Base-by-base conservation (phyloP, 257 asterid species). In the Przewalskia tangutica region DNA sequence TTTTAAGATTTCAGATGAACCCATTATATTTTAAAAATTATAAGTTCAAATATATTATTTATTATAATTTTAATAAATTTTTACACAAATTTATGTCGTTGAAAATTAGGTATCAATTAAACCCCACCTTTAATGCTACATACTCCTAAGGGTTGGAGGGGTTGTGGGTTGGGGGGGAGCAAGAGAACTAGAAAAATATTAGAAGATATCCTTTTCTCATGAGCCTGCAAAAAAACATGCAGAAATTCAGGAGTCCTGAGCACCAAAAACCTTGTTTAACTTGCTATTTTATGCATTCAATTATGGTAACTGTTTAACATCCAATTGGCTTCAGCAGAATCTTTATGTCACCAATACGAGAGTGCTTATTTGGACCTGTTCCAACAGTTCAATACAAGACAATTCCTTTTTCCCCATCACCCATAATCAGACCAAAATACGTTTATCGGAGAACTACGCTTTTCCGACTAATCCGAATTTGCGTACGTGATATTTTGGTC, bases 271-370 rank as follows among this genome's bases (percentile, higher is more conserved):
- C 42, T 50, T 73, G 20, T 23, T 7, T 73, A 23, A 84, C 85
- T 84, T 84, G 83, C 64, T 34, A 75, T 80, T 80, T 75, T 83
- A 75, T 83, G 93, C 90, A 88, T 86, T 90, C 73, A 89, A 80
- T 84, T 81, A 86, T 80, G 86, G 88, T 83, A 88, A 90, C 93
- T 92, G 92, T 89, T 88, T 59, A 86, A 85, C 84, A 88, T 84
- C 83, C 81, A 85, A 27, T 87, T 16, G 75, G 89, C 81, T 82
- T 86, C 88, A 83, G 83, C 89, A 87, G 89, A 85, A 86, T 87
- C 89, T 87, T 88, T 77, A 86, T 90, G 89, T 89, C 56, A 79
- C 93, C 90, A 90, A 88, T 91, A 86, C 90, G 92, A 88, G 89
- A 81, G 84, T 56, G 83, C 79, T 85, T 66, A 67, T 85, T 76